phyloP scores from a whole-genome alignment of 2,329 filamentous ascomycete genomes.

The Gaeumannomyces sp. region DNA sequence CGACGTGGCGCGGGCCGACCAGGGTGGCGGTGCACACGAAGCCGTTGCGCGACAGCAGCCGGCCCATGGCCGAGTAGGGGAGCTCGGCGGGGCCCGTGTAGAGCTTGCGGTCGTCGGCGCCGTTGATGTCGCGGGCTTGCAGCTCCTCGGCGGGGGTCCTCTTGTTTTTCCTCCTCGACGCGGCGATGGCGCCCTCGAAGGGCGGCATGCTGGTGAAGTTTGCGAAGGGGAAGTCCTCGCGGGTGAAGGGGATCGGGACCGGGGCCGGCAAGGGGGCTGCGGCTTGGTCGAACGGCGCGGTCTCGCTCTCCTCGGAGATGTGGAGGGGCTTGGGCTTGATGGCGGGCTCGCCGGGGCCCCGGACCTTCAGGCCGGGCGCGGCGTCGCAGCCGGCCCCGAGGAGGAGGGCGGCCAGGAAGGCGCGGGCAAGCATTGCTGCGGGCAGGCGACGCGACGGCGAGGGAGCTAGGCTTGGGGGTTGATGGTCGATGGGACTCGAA shows the following conservation, averaged over 20 bases:
- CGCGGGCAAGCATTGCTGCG: background rate
- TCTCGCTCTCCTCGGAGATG: background rate
- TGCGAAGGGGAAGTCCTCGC: background rate
- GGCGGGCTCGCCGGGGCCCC: background rate
- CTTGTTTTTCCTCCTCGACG: background rate
- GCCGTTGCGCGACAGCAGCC: background rate
- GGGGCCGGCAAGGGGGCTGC: too few species aligned
- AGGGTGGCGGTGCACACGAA: conserved; percentile 6
- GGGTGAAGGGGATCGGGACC: background rate
- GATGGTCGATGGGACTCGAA: background rate
- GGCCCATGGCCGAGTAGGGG: conserved; percentile 7
- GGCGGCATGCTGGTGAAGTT: background rate
- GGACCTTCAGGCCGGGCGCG: background rate
- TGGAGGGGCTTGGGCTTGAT: background rate
- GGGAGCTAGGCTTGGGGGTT: background rate
- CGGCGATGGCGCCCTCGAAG: background rate
- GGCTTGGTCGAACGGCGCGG: background rate
- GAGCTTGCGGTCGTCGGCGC: background rate
- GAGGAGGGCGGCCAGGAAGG: background rate
- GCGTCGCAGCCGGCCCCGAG: background rate
- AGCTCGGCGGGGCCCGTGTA: conserved; percentile 1
- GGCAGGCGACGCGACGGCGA: background rate
- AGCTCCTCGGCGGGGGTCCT: too few species aligned
- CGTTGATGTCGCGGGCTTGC: background rate
- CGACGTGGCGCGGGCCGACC: conserved; percentile 1